Conservation (phyloP, 768 basidiomycete genomes). For the Ramaria sp. region DNA sequence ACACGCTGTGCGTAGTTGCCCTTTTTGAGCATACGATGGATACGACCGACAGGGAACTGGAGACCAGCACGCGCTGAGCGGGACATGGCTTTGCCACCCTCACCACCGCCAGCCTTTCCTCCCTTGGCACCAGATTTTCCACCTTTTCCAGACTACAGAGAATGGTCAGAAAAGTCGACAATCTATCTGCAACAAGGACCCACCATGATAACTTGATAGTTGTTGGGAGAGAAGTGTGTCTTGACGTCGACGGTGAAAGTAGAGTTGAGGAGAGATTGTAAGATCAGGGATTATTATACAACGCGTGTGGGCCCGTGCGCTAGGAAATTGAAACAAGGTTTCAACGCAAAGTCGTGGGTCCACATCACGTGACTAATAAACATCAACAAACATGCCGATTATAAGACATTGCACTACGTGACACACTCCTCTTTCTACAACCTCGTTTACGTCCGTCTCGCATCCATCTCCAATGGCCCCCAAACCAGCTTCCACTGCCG, state of each 20-base stretch:
- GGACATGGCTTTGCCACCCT: constrained; percentile 45
- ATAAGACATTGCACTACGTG: background rate
- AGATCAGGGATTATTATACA: background rate
- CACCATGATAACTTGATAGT: background rate
- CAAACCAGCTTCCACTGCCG: constrained; percentile 29
- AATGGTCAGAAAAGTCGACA: background rate
- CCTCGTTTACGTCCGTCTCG: background rate
- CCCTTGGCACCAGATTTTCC: constrained; percentile 46
- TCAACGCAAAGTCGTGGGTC: background rate
- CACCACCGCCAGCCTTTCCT: constrained; percentile 40
- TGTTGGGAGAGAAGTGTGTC: background rate
- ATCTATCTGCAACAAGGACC: background rate
- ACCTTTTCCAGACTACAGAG: constrained; percentile 35
- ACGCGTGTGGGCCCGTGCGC: constrained; percentile 7
- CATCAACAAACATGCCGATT: constrained; percentile 7
- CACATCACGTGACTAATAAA: constrained; percentile 2
- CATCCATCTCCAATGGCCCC: constrained; percentile 18
- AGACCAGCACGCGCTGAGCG: constrained; percentile 68
- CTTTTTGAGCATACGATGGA: constrained; percentile 79
- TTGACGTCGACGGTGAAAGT: background rate
- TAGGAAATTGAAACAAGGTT: constrained; percentile 7
- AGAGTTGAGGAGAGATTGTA: background rate
- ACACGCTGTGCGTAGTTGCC: constrained; percentile 83
- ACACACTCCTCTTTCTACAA: too few species aligned
- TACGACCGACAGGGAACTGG: constrained; percentile 88